Base-by-base conservation (phyloP, 2,329 filamentous ascomycete species). In the Ascocoryne sarcoides region DNA sequence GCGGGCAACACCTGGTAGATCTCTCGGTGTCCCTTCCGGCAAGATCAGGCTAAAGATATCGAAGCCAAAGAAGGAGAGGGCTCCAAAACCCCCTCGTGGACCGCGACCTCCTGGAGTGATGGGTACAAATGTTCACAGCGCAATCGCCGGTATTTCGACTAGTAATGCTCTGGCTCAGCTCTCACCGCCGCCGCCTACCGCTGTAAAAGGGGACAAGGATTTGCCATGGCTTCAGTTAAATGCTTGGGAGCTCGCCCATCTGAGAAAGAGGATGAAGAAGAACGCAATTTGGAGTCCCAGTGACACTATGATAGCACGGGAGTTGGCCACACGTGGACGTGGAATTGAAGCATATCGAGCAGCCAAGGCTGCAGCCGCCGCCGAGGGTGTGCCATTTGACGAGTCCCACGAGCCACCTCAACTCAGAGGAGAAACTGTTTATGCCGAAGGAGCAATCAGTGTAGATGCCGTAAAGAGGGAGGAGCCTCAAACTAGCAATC, bases 221-320 rank as follows among this genome's bases (percentile, higher is more conserved):
- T 71, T 75, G 9, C 79, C 79, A 0, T 83, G 79, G 79, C 65
- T 82, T 17, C 76, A 76, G 51, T 66, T 83, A 28, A 82, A 77
- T 5, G 65, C 70, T 12, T 81, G 75, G 47, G 79, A 83, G 56
- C 66, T 83, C 34, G 78, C 77, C 1, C 73, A 78, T 47, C 68
- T 92, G 5, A 70, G 85, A 45, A 92, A 92, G 63, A 73, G 82
- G 14, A 92, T 92, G 85, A 92, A 92, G 72, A 92, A 92, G 69
- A 92, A 92, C 55, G 82, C 84, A 0, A 80, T 84, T 4, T 92
- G 85, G 85, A 79, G 76, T 2, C 85, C 85, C 0, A 89, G 83
- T 47, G 82, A 86, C 52, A 89, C 85, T 0, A 92, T 92, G 85
- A 84, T 90, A 48, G 76, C 82, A 12, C 71, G 84, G 20, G 84